A percentile compares a stretch with the other conserved stretches of the same genome.
Conservation (phyloP, 352 stramenopile species). For the Globisporangium camurandrum region DNA sequence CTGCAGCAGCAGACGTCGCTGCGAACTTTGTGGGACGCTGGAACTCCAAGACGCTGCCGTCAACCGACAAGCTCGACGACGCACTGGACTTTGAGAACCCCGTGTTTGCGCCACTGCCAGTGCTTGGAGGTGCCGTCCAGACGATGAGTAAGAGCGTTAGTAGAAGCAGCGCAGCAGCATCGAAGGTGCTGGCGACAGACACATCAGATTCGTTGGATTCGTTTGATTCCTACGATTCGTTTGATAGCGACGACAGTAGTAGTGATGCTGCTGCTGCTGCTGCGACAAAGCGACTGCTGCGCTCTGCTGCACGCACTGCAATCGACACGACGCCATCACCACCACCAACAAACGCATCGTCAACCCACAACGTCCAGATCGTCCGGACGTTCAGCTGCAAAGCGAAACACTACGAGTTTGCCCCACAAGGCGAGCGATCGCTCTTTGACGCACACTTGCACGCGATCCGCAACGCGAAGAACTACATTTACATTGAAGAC, state of each 20-base stretch:
- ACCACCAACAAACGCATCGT: background rate
- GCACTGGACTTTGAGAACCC: constrained; percentile 43
- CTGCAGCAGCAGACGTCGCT: constrained; percentile 37
- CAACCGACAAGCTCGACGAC: constrained; percentile 17
- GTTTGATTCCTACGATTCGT: constrained; percentile 29
- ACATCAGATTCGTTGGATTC: too few relatives aligned
- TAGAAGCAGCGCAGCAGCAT: background rate
- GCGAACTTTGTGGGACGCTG: constrained; percentile 45
- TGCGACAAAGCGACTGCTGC: background rate
- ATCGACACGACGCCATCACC: background rate
- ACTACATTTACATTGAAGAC: constrained; percentile 65
- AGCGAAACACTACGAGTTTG: constrained; percentile 44
- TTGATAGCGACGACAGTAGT: constrained; percentile 33
- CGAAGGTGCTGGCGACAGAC: background rate
- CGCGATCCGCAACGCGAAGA: constrained; percentile 41
- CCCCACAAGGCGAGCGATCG: constrained; percentile 38
- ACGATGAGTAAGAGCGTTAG: constrained; percentile 16
- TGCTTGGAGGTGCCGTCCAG: constrained; percentile 32
- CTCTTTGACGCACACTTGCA: constrained; percentile 42
- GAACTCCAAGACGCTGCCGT: constrained; percentile 31
- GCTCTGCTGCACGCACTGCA: background rate
- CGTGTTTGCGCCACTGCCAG: constrained; percentile 5
- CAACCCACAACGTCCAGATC: constrained; percentile 39
- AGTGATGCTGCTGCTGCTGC: too few relatives aligned
- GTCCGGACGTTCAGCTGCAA: constrained; percentile 52